Base-by-base conservation (phyloP, 1,284 basidiomycete species). In the Chondrostereum purpureum region DNA sequence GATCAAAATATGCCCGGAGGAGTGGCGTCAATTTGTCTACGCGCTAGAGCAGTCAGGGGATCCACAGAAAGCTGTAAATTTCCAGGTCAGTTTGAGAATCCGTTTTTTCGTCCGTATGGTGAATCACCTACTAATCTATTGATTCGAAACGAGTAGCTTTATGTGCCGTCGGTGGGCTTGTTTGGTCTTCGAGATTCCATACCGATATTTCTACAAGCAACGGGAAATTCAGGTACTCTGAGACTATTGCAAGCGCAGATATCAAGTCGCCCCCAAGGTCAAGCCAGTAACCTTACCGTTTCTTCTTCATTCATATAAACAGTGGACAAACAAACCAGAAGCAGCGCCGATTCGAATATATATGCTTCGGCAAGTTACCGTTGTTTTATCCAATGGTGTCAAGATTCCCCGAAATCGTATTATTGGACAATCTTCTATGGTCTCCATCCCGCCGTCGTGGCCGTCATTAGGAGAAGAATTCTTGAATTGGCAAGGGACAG, bases 361-460 rank as follows among this genome's bases (percentile, higher is more conserved):
- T 16, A 8, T 38, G n/a, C 36, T 38, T n/a, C 36, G 36, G 10
- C 36, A 38, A 38, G 36, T 38, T n/a, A 38, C 36, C 36, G 17
- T 38, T 8, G 8, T 19, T 38, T 10, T 38, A 8, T 8, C 27
- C 8, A 38, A 16, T 16, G 18, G 18, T 8, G 36, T 14, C n/a
- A 38, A 38, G 36, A 8, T 38, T 38, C 36, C 36, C 8, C 12
- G 36, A 19, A 8, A 38, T 8, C 18, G 8, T 8, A 8, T 38
- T 16, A n/a, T 38, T 17, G 36, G 36, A 8, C n/a, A 38, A 16
- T n/a, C 36, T 14, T 14, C 12, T 10, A 10, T 38, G 17, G 8
- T 10, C 17, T 10, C 36, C 17, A 10, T 38, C 17, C 36, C 36
- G 10, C 36, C 36, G 8, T n/a, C 18, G 36, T 19, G 12, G n/a